Base-by-base conservation (phyloP, 2,329 filamentous ascomycete species). In the Epichloe hybrida region DNA sequence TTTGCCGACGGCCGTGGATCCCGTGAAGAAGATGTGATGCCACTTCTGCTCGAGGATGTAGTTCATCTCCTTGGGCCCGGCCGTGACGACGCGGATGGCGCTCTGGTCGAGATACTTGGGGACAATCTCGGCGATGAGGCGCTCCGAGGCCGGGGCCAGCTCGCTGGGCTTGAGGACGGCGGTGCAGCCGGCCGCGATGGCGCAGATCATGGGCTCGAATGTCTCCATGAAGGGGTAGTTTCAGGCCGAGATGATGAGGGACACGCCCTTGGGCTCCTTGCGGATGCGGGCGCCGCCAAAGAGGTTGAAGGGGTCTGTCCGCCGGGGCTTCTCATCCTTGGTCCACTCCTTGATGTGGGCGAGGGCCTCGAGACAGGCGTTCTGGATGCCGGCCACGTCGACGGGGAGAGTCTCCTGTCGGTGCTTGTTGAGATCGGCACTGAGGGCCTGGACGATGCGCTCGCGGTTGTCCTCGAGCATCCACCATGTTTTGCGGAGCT, bases 21-120 rank as follows among this genome's bases (percentile, higher is more conserved):
- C 71, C 0, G 70, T 74, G 56, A 69, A 74, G 60, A 73, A 74
- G 43, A 74, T 69, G 51, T 72, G 66, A 54, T 72, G 61, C 53
- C 67, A 73, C 48, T 62, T 64, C 8, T 62, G 58, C 34, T 66
- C 57, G 1, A 73, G 61, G 3, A 73, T 57, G 7, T 60, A 42
- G 4, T 56, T 53, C 40, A 65, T 73, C 53, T 71, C 67, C 3
- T 55, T 54, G 0, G 69, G 62, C 0, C 67, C 69, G 2, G 64
- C 69, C 1, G 65, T 62, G 37, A 66, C 55, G 34, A 68, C 56
- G 0, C 61, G 59, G 21, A 72, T 63, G 7, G 69, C 68, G 4
- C 52, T 51, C 2, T 53, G 55, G 54, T 74, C 72, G 35, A 75
- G 58, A 53, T 75, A 75, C 34, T 65, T 59, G 1, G 66, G 60